Percentiles rank a stretch among this genome's conserved stretches.
These are phyloP conservation scores for Tubosaeta sp. DNA, from an alignment of 768 basidiomycete species.

Conservation along the genomic window DNA sequence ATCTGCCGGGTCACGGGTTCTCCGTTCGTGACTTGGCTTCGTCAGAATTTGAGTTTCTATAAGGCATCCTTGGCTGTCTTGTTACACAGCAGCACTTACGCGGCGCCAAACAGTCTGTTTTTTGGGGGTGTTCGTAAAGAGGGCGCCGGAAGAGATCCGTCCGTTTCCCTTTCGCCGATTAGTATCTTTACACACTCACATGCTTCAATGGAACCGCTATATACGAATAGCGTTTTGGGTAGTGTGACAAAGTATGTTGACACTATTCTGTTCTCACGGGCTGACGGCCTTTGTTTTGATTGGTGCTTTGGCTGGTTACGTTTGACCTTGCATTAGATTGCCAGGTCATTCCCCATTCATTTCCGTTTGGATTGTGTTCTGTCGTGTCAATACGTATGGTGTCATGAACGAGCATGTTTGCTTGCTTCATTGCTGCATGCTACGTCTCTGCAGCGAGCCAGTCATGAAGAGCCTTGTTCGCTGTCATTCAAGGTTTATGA, in stretches of 20 bases:
- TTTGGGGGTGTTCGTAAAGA: not conserved
- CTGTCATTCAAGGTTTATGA: not conserved
- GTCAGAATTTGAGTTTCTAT: not conserved
- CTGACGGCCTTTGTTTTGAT: not conserved
- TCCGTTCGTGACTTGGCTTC: not conserved
- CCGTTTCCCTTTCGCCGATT: slow-evolving; percentile 7
- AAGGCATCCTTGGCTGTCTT: not conserved
- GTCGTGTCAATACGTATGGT: not conserved
- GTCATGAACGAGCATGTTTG: not conserved
- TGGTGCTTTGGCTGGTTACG: not conserved
- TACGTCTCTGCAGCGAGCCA: not conserved
- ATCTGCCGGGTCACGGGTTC: not conserved
- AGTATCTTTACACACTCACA: not conserved
- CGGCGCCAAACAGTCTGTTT: not conserved
- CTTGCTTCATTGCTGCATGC: not conserved
- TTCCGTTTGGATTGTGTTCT: not conserved
- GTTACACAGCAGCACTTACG: not conserved
- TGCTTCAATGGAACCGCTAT: not conserved
- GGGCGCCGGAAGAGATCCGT: slow-evolving; percentile 26
- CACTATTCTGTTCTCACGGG: not conserved
- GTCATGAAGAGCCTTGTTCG: not conserved
- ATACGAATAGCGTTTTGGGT: not conserved
- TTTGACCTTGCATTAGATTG: not conserved
- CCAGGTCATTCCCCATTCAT: not conserved
- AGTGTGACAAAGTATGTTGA: not conserved